Percentiles rank a stretch among this genome's conserved stretches.
Conservation (phyloP, 2,329 filamentous ascomycete species). For the Exserohilum turcica region DNA sequence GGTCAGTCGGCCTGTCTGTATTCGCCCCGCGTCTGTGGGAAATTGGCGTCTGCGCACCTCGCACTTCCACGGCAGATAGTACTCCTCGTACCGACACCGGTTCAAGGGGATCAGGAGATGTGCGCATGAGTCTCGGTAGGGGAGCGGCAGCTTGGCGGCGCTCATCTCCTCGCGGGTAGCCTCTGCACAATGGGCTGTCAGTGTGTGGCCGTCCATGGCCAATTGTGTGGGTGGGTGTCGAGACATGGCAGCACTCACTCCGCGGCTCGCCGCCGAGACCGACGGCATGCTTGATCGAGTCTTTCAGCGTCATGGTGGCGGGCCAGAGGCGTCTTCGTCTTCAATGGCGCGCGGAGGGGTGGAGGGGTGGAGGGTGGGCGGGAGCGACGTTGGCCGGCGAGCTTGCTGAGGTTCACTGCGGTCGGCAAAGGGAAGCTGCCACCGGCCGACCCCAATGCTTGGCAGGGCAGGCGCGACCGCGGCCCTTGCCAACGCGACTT, state of each 20-base stretch:
- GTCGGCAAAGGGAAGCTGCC: conserved; percentile 24
- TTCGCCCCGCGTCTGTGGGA: background rate
- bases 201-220: conserved; percentile 27
- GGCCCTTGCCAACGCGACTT: conserved; percentile 23
- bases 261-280: conserved; percentile 48
- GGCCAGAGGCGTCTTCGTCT: conserved; percentile 13
- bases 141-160: conserved; percentile 81
- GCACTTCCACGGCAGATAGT: conserved; percentile 98
- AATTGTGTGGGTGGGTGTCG: conserved; percentile 23
- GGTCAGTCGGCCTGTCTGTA: conserved; percentile 22
- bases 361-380: conserved; percentile 10
- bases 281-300: conserved; percentile 56
- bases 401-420: conserved; percentile 21
- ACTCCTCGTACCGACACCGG: conserved; percentile 87
- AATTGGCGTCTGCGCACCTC: conserved; percentile 65
- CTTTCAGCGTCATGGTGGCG: conserved; percentile 50
- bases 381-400: conserved; percentile 14
- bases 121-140: conserved; percentile 95
- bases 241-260: conserved; percentile 36
- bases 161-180: conserved; percentile 93
- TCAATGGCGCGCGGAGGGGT: conserved; percentile 29
- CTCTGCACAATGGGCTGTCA: conserved; percentile 55
- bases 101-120: conserved; percentile 94
- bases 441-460: conserved; percentile 22
- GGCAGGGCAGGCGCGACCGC: conserved; percentile 25